Evolutionary conservation across 805 yeast species (phyloP), one percentile per base, ranked within the genome.

Genomic region (Metschnikowia noctiluminum): DNA sequence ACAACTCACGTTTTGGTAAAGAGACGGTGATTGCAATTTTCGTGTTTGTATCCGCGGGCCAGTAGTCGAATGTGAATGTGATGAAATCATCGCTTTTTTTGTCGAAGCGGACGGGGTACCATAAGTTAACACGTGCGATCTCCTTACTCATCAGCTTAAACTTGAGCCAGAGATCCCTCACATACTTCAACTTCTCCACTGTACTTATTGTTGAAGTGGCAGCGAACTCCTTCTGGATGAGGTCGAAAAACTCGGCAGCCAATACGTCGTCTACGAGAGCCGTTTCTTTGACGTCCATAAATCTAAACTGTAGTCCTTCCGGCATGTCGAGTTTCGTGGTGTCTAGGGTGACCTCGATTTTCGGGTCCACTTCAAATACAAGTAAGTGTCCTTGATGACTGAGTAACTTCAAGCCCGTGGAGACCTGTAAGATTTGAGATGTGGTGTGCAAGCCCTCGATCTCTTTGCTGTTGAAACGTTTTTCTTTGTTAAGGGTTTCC

Each of bases 101-200:
- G 28, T 30, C 40, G 31, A 57, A 42, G 14, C 46, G 42, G 13
- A 68, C 40, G 0, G 75, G 76, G 42, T 55, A 66, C 49, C 57
- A 57, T 30, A 68, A 45, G 1, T 67, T 57, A 2, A 70, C 51
- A 43, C 58, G 62, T 55, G 59, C 63, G 16, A 73, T 55, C 39
- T 69, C 71, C 9, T 42, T 35, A 49, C 71, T 76, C 9, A 65
- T 52, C 21, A 41, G 35, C 36, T 47, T 49, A 10, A 63, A 48
- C 28, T 45, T 48, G 38, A 44, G 28, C 55, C 58, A 54, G 11
- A 47, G 41, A 3, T 38, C 16, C 14, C 54, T 37, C 16, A 51
- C 43, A 12, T 14, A 15, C 13, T 34, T 30, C 21, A 57, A 39
- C 27, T 49, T 49, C 9, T 51, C 56, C n/a, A 45, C 65, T 14